Base-by-base conservation (phyloP, 1,139 yeast genomes). In the Lodderomyces margitis region DNA sequence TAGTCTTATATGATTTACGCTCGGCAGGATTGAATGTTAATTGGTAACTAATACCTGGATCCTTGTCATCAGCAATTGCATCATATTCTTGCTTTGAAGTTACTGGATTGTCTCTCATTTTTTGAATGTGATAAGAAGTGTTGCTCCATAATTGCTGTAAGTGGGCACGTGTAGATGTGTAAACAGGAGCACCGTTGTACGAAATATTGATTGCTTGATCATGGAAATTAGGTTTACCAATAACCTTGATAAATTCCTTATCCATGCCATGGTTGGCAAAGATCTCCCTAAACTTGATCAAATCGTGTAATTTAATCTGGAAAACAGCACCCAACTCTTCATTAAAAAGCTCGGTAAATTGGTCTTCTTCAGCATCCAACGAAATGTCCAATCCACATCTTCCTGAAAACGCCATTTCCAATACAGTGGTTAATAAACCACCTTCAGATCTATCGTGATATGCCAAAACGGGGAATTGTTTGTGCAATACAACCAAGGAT, bases 381-480 rank as follows among this genome's bases (percentile, higher is more conserved):
- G 76, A 68, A 47, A 91, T 60, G 31, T 64, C 66, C 25, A 65
- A 55, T 50, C 98, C 99, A 45, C 81, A 78, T 68, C 98, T 84
- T 24, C 94, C 91, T 38, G 98, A 96, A 69, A 94, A 94, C 1
- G 96, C 95, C 98, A 94, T 92, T 69, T 94, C 99, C 34, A 85
- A 68, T 38, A 87, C 70, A 8, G 98, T 83, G 39, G 87, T 82
- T 47, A 91, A 69, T 55, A 91, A 73, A 58, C 99, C 99, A 75
- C 99, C 99, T 64, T 94, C 99, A 17, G 96, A 87, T 59, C 94
- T 78, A 65, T 94, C 99, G 59, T 94, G 99, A 68, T 94, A 94
- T 8, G 98, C 88, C 56, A 83, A 73, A 15, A 94, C 94, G 44
- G 78, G 75, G 40, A 80, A 71, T 36, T 70, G 59, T 55, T 77